Evolutionary conservation across 306 rosid species (phyloP).

Genomic region (Styphnolobium japonicum): DNA sequence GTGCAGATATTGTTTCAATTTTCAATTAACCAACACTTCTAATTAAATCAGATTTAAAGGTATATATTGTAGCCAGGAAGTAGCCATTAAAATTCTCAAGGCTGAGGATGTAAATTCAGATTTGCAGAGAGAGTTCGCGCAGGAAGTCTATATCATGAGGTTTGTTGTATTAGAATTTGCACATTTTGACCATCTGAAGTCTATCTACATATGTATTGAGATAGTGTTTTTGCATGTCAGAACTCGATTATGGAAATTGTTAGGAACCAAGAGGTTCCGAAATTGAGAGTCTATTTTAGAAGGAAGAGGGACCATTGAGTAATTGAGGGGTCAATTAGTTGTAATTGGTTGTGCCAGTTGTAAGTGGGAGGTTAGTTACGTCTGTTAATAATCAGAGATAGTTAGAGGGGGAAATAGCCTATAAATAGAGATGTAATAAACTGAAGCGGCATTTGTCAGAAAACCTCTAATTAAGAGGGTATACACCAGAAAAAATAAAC

Average conservation of each 20-base stretch:
- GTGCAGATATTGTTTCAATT: not conserved
- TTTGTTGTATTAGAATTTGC: conserved; percentile 29
- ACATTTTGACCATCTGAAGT: not conserved
- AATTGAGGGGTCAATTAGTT: too few relatives aligned
- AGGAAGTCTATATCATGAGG: conserved; percentile 98
- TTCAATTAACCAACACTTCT: conserved; percentile 20
- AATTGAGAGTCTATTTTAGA: too few relatives aligned
- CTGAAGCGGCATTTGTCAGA: too few relatives aligned
- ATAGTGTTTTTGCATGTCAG: not conserved
- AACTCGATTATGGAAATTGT: conserved; percentile 6
- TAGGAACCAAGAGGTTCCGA: too few relatives aligned
- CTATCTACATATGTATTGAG: conserved; percentile 13
- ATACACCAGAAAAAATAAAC: too few relatives aligned
- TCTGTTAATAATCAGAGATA: too few relatives aligned
- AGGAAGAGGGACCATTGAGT: too few relatives aligned
- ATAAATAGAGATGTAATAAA: too few relatives aligned
- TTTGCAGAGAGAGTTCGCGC: conserved; percentile 86
- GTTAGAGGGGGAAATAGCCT: too few relatives aligned
- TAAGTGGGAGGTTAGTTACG: too few relatives aligned
- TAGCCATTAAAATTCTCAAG: conserved; percentile 94
- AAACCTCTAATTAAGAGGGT: too few relatives aligned
- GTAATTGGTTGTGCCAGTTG: too few relatives aligned
- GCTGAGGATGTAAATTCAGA: conserved; percentile 77
- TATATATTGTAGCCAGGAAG: conserved; percentile 88
- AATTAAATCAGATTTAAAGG: conserved; percentile 77